Evolutionary conservation across 257 asterid species (phyloP).

Genomic region (Lycium barbarum): DNA sequence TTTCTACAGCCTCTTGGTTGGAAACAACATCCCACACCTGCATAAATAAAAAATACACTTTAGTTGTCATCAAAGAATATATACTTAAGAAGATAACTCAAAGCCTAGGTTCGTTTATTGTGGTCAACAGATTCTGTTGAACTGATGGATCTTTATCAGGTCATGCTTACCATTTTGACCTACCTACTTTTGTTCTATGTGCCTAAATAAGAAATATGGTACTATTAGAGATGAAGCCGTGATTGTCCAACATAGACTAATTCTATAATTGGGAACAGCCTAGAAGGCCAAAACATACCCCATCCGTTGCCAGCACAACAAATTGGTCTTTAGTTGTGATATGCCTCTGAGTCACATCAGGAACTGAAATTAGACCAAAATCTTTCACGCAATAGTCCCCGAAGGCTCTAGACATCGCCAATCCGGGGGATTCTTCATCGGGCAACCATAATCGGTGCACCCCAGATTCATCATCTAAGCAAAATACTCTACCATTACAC

Average conservation of each 20-base stretch:
- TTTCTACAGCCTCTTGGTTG: slow-evolving; percentile 86
- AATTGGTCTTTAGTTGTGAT: slow-evolving; percentile 75
- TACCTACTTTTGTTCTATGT: slow-evolving; percentile 12
- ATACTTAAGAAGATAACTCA: neutral
- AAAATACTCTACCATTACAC: slow-evolving; percentile 75
- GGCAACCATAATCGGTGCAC: slow-evolving; percentile 93
- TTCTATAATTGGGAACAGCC: neutral
- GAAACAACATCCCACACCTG: slow-evolving; percentile 99
- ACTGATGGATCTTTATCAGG: neutral
- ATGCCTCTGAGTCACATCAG: slow-evolving; percentile 80
- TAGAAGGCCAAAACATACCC: slow-evolving; percentile 56
- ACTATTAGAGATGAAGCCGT: neutral
- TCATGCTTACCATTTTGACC: neutral
- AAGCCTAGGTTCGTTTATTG: neutral
- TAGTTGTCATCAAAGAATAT: neutral
- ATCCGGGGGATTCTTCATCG: slow-evolving; percentile 80
- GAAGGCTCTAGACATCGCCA: slow-evolving; percentile 97
- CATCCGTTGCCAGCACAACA: slow-evolving; percentile 89
- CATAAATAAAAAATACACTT: neutral
- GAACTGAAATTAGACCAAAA: slow-evolving; percentile 89
- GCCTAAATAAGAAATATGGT: neutral
- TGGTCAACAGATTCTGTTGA: neutral
- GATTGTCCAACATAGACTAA: neutral
- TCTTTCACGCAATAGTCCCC: slow-evolving; percentile 90
- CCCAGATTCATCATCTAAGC: slow-evolving; percentile 86